A percentile compares a stretch with the other conserved stretches of the same genome.
Evolutionary conservation across 139 green algal species (phyloP).

Genomic region (Coccomyxa sp.): DNA sequence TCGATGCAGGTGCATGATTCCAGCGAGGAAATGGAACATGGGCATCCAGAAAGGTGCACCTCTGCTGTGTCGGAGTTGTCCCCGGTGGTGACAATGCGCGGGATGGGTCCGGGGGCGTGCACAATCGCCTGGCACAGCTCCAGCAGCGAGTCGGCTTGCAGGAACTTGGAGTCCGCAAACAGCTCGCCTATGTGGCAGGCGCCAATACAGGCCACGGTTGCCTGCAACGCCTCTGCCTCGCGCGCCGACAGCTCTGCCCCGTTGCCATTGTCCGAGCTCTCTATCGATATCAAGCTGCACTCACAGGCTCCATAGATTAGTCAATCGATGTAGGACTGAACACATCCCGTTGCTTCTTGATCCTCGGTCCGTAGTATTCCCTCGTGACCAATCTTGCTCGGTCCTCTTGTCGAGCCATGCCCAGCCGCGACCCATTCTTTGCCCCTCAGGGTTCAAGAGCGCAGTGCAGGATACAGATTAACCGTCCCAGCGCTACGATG

Average conservation of each 20-base stretch:
- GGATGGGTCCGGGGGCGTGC: constrained; percentile 48
- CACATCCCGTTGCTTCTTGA: no score
- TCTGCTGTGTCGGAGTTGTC: constrained; percentile 55
- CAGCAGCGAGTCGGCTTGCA: constrained; percentile 69
- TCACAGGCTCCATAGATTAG: background rate
- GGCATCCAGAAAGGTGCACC: constrained; percentile 5
- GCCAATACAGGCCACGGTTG: constrained; percentile 38
- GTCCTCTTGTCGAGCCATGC: no score
- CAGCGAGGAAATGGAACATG: background rate
- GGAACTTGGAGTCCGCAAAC: constrained; percentile 85
- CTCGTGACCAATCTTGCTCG: no score
- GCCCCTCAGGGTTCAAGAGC: no score
- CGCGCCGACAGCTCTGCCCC: constrained; percentile 22
- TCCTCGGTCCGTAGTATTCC: no score
- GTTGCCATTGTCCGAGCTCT: constrained; percentile 23
- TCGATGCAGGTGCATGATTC: background rate
- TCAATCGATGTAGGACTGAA: no score
- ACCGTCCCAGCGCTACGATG: no score
- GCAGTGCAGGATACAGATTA: no score
- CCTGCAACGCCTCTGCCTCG: constrained; percentile 36
- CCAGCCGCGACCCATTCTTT: no score
- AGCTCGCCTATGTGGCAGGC: constrained; percentile 79
- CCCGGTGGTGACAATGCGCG: constrained; percentile 26
- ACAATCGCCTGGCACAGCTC: constrained; percentile 81
- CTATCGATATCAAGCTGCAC: constrained; percentile 42